Base-by-base conservation (phyloP, 495 filamentous ascomycete species). In the Thermochaetoides thermophila region DNA sequence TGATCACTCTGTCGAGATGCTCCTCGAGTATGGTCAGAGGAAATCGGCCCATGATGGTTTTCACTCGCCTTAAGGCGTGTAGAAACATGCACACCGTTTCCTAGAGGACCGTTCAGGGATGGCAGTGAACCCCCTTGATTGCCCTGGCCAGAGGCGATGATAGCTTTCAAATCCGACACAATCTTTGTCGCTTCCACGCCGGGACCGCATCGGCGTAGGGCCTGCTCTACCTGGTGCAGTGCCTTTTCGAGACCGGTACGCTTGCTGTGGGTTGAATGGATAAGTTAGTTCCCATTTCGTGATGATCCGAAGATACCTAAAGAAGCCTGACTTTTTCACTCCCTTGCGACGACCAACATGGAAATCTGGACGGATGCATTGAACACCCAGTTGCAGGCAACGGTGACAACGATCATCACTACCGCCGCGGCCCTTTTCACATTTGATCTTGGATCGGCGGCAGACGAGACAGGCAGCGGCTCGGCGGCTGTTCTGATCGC, bases 231-330 rank as follows among this genome's bases (percentile, higher is more conserved):
- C 44, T 79, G 76, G 44, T 76, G 69, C 17, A 82, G 63, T 1
- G 78, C 76, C 50, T 79, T 82, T 35, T 80, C 76, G 32, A 82
- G 50, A 0, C 78, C 78, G 21, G 71, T 78, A 17, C 77, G 73
- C 49, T 82, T 82, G 49, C 77, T 81, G 40, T 7, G 21, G 6
- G 21, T 6, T 11, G 21, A 24, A 24, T 24, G 6, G 11, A n/a
- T n/a, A n/a, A n/a, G n/a, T n/a, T n/a, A n/a, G n/a, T n/a, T n/a
- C n/a, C n/a, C n/a, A n/a, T n/a, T n/a, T n/a, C n/a, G n/a, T n/a
- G n/a, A n/a, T n/a, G n/a, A n/a, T n/a, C n/a, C n/a, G n/a, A n/a
- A n/a, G n/a, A n/a, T n/a, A n/a, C n/a, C n/a, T 16, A 14, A 36
- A 15, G n/a, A 12, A 26, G 19, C 50, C 69, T 59, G 49, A 74